Conservation (phyloP, 768 basidiomycete species). For the Sarcodon sp. region DNA sequence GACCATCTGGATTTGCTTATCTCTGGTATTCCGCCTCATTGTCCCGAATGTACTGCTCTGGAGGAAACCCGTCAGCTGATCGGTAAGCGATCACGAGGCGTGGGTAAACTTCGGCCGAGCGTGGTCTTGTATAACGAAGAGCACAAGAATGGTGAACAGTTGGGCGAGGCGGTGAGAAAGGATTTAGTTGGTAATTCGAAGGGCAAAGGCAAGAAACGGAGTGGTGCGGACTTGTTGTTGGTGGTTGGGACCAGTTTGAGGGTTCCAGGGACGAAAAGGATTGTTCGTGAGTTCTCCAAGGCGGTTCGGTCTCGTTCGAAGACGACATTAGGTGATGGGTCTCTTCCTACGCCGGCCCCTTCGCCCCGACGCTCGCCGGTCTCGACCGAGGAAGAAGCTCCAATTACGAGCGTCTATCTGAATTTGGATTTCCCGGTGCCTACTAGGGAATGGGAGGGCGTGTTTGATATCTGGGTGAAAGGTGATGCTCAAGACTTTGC, state of each 20-base stretch:
- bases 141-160: conserved; percentile 78
- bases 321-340: conserved; percentile 13
- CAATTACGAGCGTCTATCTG: conserved; percentile 63
- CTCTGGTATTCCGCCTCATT: conserved; percentile 54
- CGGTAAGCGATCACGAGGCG: conserved; percentile 68
- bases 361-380: conserved; percentile 27
- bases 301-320: conserved; percentile 46
- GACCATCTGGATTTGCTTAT: conserved; percentile 47
- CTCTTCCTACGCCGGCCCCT: conserved; percentile 28
- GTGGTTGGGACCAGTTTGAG: conserved; percentile 86
- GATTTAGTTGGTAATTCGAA: conserved; percentile 60
- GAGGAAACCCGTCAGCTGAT: conserved; percentile 58
- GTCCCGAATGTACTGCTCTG: conserved; percentile 66
- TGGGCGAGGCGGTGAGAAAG: conserved; percentile 71
- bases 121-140: conserved; percentile 87
- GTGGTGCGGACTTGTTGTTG: conserved; percentile 70
- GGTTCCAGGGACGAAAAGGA: conserved; percentile 84
- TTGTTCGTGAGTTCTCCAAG: conserved; percentile 81
- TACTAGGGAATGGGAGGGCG: conserved; percentile 76
- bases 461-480: conserved; percentile 84
- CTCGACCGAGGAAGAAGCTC: conserved; percentile 32
- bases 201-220: conserved; percentile 37
- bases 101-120: conserved; percentile 73
- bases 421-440: conserved; percentile 84
- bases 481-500: conserved; percentile 83